Conservation (phyloP, 768 basidiomycete genomes). For the Sporobolomyces roseus region DNA sequence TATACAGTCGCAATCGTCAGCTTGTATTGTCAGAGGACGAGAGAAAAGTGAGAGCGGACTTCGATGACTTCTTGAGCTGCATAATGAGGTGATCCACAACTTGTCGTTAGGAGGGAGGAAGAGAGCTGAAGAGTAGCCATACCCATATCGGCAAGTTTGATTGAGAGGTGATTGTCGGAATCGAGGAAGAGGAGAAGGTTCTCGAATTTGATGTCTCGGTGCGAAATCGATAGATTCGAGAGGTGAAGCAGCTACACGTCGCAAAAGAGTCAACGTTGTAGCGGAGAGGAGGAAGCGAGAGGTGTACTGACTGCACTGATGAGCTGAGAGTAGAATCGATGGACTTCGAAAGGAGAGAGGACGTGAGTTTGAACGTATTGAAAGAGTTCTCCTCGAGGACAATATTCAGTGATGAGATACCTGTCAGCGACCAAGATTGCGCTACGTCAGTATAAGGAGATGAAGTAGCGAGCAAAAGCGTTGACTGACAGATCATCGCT, state of each 20-base stretch:
- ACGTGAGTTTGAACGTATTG: slow-evolving; percentile 77
- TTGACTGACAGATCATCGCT: slow-evolving; percentile 67
- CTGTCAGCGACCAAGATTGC: slow-evolving; percentile 39
- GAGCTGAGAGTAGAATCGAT: slow-evolving; percentile 89
- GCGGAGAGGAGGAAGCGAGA: background rate
- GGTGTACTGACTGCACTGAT: slow-evolving; percentile 70
- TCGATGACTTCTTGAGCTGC: slow-evolving; percentile 83
- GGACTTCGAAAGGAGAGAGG: slow-evolving; percentile 65
- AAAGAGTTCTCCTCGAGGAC: slow-evolving; percentile 90
- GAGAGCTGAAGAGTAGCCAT: slow-evolving; percentile 87
- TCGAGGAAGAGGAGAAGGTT: slow-evolving; percentile 80
- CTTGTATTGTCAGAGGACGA: background rate
- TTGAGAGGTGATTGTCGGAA: slow-evolving; percentile 55
- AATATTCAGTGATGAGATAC: slow-evolving; percentile 83
- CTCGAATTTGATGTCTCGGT: slow-evolving; percentile 91
- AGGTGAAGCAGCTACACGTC: background rate
- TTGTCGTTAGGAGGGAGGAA: slow-evolving; percentile 64
- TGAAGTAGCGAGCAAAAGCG: background rate
- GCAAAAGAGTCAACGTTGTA: background rate
- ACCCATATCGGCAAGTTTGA: slow-evolving; percentile 97
- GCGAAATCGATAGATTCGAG: slow-evolving; percentile 78
- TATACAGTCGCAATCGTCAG: slow-evolving; percentile 34
- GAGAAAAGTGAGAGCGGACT: slow-evolving; percentile 39
- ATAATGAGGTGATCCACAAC: slow-evolving; percentile 92
- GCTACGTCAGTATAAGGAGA: too few species aligned